These are phyloP conservation scores for Pharus latifolius DNA, from an alignment of 176 grass and related monocot species.

Conservation along the genomic window DNA sequence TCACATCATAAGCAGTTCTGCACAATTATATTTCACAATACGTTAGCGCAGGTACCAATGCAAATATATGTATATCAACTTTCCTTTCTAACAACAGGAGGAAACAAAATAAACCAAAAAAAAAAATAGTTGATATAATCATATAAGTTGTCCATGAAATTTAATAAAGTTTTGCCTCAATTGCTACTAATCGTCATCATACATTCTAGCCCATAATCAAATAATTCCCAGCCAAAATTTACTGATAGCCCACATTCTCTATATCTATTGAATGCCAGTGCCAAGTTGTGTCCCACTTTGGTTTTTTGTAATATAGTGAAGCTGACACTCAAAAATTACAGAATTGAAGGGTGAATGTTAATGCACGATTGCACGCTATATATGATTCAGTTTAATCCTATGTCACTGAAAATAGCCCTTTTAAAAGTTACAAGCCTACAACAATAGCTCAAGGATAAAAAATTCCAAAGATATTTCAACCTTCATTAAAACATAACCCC, in stretches of 20 bases:
- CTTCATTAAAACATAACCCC: no score
- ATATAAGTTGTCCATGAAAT: neutral
- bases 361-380: no score
- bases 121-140: neutral
- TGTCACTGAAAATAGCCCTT: no score
- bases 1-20: conserved; percentile 98
- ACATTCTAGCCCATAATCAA: neutral
- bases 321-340: neutral
- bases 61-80: neutral
- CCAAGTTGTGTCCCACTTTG: neutral
- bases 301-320: neutral
- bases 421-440: no score
- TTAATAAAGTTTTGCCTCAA: neutral
- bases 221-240: neutral
- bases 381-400: no score
- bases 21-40: neutral
- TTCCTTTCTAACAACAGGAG: neutral
- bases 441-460: no score
- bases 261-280: neutral
- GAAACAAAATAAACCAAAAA: neutral
- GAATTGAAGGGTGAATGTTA: neutral
- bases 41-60: neutral
- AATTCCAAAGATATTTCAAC: no score
- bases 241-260: neutral
- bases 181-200: neutral